phyloP scores from a whole-genome alignment of 2,329 filamentous ascomycete genomes.

The Achaetomium macrosporum region DNA sequence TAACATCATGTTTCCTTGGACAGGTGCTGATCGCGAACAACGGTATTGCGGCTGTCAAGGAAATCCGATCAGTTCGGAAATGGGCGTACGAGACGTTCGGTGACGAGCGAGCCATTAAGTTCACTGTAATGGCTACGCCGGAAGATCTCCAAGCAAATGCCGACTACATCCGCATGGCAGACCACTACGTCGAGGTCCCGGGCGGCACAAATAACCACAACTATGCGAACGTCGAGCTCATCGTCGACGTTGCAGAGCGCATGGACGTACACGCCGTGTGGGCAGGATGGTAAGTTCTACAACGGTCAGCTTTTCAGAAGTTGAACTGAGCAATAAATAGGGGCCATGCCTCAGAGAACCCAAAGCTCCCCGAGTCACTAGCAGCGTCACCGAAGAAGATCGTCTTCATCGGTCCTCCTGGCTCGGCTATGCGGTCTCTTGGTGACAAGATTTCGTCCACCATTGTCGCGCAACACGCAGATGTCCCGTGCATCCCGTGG shows the following conservation, averaged over 20 bases:
- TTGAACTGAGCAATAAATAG: conserved; percentile 37
- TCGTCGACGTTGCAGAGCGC: conserved; percentile 96
- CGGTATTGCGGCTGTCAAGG: conserved; percentile 98
- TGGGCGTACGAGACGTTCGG: conserved; percentile 99
- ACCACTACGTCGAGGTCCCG: conserved; percentile 98
- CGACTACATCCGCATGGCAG: conserved; percentile 99
- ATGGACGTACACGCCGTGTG: conserved; percentile 98
- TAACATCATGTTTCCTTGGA: neutral
- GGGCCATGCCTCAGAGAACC: conserved; percentile 98
- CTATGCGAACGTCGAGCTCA: conserved; percentile 98
- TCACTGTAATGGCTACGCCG: conserved; percentile 98
- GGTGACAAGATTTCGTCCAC: conserved; percentile 99
- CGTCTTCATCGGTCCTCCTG: conserved; percentile 96
- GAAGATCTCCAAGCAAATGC: conserved; percentile 97
- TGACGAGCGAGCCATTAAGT: conserved; percentile 96
- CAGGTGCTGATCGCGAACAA: conserved; percentile 99
- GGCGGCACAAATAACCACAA: conserved; percentile 99
- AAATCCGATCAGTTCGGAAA: conserved; percentile 98
- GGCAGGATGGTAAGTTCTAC: conserved; percentile 79
- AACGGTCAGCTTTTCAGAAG: neutral
- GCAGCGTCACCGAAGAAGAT: conserved; percentile 98
- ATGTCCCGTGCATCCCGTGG: conserved; percentile 98
- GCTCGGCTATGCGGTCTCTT: conserved; percentile 96
- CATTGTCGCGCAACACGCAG: conserved; percentile 94
- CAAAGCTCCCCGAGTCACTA: conserved; percentile 90